Evolutionary conservation across 345 rosid species (phyloP), one percentile per base, ranked within the genome.

Genomic region (Euphorbia tirucalli): DNA sequence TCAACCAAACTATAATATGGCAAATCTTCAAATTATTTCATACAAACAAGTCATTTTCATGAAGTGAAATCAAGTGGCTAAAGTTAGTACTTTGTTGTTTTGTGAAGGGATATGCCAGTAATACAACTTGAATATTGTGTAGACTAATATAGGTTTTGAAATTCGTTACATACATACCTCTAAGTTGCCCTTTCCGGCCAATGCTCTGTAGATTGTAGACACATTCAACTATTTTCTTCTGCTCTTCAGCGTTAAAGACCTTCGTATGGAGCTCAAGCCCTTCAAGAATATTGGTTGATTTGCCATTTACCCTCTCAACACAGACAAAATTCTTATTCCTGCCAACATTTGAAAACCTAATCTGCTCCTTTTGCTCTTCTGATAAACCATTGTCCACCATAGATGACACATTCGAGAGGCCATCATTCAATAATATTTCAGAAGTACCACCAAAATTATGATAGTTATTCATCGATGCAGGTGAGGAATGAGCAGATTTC

Each of bases 201-300:
- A 76, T 84, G 1, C 37, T 79, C 55, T 87, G 86, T 13, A 89
- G 76, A 7, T 75, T 43, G 74, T 89, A 85, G 8, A 89, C 88
- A 52, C 19, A 73, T 39, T 84, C 84, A 44, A 87, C 84, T 55
- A 89, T 85, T n/a, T 75, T 77, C 70, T 85, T 89, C 80, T 87
- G 93, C 77, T 89, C 93, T 32, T 79, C 83, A 0, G 87, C 65
- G 72, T 77, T 84, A 69, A 89, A 87, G 39, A 85, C 84, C 61
- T 75, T 65, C 11, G 85, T 84, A 50, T 89, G 81, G 60, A 89
- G 85, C 78, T 89, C 88, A 60, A 89, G 85, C 41, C 93, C 91
- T 75, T 76, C 76, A 46, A 89, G 70, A 31, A 89, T 75, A 49
- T 89, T 89, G 62, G 65, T 69, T 3, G 72, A 10, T 69, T 75